A percentile compares a stretch with the other conserved stretches of the same genome.
Evolutionary conservation across 768 basidiomycete species (phyloP).

Genomic region (Udeniomyces megalosporus): DNA sequence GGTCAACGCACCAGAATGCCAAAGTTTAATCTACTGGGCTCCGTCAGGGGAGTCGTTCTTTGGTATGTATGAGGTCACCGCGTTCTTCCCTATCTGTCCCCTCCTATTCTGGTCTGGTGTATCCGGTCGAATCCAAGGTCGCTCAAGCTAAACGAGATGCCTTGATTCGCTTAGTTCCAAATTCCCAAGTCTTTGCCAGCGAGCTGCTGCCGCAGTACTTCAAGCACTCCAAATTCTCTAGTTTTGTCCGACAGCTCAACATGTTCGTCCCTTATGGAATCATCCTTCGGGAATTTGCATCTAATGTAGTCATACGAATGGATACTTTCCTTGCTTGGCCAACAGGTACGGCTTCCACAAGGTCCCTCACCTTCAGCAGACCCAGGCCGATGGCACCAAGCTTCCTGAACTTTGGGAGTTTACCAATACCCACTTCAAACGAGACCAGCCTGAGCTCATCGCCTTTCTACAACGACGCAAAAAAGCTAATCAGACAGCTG

Average conservation of each 20-base stretch:
- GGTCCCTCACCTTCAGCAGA: slow-evolving; percentile 89
- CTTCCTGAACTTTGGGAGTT: slow-evolving; percentile 46
- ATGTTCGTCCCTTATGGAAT: slow-evolving; percentile 34
- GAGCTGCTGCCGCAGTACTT: slow-evolving; percentile 72
- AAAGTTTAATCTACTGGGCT: slow-evolving; percentile 7
- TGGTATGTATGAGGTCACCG: slow-evolving; percentile 4
- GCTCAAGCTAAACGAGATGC: no score
- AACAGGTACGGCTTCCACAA: slow-evolving; percentile 70
- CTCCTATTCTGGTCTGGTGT: no score
- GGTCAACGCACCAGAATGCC: slow-evolving; percentile 6
- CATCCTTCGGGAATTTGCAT: no score
- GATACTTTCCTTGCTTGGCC: not conserved
- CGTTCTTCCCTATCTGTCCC: not conserved
- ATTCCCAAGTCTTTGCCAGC: slow-evolving; percentile 10
- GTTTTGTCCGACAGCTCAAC: slow-evolving; percentile 83
- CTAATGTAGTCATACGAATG: no score
- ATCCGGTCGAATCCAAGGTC: no score
- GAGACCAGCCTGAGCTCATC: slow-evolving; percentile 74
- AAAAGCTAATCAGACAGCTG: slow-evolving; percentile 32
- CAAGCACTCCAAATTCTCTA: slow-evolving; percentile 90
- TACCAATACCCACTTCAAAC: slow-evolving; percentile 71
- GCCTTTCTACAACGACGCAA: slow-evolving; percentile 69
- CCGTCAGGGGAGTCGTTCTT: slow-evolving; percentile 9
- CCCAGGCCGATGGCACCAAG: slow-evolving; percentile 46
- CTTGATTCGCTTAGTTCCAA: not conserved